A percentile compares a stretch with the other conserved stretches of the same genome.
phyloP scores from a whole-genome alignment of 306 rosid genomes.

The Cucurbita maxima region DNA sequence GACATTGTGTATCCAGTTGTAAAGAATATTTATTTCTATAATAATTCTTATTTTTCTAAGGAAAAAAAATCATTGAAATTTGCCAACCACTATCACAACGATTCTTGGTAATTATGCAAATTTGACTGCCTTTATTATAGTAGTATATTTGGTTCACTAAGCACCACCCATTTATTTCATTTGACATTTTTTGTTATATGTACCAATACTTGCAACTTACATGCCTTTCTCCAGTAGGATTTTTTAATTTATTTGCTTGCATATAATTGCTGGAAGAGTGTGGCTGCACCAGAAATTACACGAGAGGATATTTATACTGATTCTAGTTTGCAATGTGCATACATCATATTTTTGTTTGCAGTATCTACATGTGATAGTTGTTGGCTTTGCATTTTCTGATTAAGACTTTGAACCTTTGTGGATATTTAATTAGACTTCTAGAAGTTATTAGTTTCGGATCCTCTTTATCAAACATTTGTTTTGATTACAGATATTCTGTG shows the following conservation, averaged over 20 bases:
- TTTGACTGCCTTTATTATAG: no score
- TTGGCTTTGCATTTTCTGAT: background rate
- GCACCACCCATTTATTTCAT: background rate
- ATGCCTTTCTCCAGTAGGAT: background rate
- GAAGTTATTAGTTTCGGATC: background rate
- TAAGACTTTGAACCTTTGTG: background rate
- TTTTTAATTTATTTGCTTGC: background rate
- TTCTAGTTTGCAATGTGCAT: background rate
- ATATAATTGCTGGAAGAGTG: background rate
- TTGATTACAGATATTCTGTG: background rate
- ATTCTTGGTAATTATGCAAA: background rate
- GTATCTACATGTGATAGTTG: background rate
- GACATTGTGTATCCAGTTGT: background rate
- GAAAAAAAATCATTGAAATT: background rate
- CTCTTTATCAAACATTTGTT: background rate
- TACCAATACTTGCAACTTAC: background rate
- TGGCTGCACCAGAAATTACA: background rate
- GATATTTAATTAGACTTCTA: background rate
- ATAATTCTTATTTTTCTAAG: background rate
- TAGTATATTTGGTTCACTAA: no score
- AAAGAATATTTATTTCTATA: background rate
- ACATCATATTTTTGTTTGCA: background rate
- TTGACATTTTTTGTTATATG: background rate
- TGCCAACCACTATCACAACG: background rate
- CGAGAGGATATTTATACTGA: background rate